Percentiles rank a stretch among this genome's conserved stretches.
Conservation (phyloP, 2,329 filamentous ascomycete genomes). For the Fusarium napiforme region DNA sequence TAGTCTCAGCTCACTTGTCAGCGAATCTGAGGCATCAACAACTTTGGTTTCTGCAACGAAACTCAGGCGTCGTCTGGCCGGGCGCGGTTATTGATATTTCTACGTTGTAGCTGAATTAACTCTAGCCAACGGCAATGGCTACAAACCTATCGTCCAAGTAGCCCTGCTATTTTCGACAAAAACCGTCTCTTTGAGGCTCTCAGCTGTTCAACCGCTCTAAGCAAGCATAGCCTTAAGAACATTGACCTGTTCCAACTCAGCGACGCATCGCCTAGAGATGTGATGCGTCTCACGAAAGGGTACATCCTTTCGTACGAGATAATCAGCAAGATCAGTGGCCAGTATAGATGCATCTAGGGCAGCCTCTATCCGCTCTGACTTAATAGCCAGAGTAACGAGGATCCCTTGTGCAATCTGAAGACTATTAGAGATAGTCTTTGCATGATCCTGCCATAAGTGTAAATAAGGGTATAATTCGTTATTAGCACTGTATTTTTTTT, state of each 20-base stretch:
- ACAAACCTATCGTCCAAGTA: neutral
- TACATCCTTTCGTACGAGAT: constrained; percentile 66
- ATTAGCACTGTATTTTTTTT: neutral
- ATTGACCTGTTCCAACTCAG: constrained; percentile 70
- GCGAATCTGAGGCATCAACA: constrained; percentile 41
- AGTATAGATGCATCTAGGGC: constrained; percentile 80
- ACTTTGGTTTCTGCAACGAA: neutral
- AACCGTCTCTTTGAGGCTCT: neutral
- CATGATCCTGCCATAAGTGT: constrained; percentile 70
- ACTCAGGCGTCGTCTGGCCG: neutral
- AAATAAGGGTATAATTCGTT: neutral
- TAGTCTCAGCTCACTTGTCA: neutral
- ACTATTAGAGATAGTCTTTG: constrained; percentile 78
- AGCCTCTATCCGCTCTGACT: constrained; percentile 76
- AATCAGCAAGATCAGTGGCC: constrained; percentile 73
- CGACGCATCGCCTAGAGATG: constrained; percentile 78
- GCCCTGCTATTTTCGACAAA: neutral
- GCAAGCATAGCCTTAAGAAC: constrained; percentile 46
- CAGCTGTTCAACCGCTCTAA: neutral
- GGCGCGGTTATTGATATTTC: neutral
- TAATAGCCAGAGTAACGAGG: constrained; percentile 72
- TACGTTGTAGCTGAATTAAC: neutral
- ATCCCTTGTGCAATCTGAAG: constrained; percentile 80
- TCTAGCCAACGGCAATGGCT: neutral
- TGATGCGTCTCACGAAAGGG: constrained; percentile 75